Evolutionary conservation across 1,139 yeast genomes (phyloP).

Genomic region (Candida neerlandica): DNA sequence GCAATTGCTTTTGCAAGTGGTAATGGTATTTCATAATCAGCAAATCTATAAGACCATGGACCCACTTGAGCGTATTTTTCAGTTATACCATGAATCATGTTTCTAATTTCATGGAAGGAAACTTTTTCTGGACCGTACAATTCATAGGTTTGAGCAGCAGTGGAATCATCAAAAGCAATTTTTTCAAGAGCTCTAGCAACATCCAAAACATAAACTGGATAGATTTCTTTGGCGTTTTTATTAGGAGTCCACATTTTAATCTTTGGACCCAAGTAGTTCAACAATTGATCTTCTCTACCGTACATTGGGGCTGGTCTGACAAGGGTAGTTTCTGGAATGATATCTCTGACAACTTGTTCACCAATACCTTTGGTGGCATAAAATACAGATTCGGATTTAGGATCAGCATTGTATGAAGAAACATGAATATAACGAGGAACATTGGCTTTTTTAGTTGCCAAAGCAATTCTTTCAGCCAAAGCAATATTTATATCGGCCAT

Average conservation of each 20-base stretch:
- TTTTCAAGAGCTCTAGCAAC: conserved; percentile 79
- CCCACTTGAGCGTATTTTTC: conserved; percentile 60
- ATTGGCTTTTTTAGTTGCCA: conserved; percentile 70
- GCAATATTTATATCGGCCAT: conserved; percentile 86
- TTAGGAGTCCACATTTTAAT: conserved; percentile 65
- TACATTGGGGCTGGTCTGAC: conserved; percentile 85
- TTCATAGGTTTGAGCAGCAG: conserved; percentile 77
- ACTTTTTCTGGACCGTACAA: conserved; percentile 72
- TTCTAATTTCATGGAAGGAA: conserved; percentile 66
- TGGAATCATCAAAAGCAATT: conserved; percentile 80
- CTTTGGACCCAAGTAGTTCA: conserved; percentile 62
- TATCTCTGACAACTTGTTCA: conserved; percentile 69
- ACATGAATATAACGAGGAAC: conserved; percentile 80
- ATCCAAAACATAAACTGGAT: conserved; percentile 78
- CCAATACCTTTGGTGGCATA: conserved; percentile 83
- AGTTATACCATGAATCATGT: conserved; percentile 67
- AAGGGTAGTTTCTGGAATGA: conserved; percentile 75
- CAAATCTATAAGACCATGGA: conserved; percentile 43
- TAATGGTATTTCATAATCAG: conserved; percentile 34
- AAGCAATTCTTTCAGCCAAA: conserved; percentile 75
- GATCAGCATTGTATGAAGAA: conserved; percentile 77
- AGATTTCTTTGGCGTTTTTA: conserved; percentile 61
- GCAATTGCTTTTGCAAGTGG: conserved; percentile 49
- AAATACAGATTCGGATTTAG: conserved; percentile 66
- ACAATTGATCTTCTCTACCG: conserved; percentile 74